phyloP scores from a whole-genome alignment of 2,329 filamentous ascomycete species.

The Aspergillaceae sp. region DNA sequence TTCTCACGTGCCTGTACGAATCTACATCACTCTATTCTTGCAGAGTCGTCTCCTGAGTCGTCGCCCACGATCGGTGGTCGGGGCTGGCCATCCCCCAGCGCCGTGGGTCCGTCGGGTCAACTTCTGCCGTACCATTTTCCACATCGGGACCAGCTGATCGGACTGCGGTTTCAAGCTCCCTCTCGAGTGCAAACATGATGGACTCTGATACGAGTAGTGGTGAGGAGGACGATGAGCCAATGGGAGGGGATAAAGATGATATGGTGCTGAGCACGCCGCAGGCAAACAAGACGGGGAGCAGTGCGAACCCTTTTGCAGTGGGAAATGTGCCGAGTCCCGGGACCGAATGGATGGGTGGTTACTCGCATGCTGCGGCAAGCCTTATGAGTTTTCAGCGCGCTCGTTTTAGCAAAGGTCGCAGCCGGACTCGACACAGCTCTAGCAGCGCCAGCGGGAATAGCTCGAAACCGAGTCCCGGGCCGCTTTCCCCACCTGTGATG shows the following conservation, averaged over 20 bases:
- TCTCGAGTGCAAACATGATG: slow-evolving; percentile 71
- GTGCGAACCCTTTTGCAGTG: slow-evolving; percentile 38
- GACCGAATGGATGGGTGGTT: slow-evolving; percentile 54
- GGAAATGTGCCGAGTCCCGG: slow-evolving; percentile 44
- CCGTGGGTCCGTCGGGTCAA: slow-evolving; percentile 53
- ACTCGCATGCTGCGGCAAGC: slow-evolving; percentile 63
- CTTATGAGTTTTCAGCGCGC: slow-evolving; percentile 69
- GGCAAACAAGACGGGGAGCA: slow-evolving; percentile 49
- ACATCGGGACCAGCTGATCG: slow-evolving; percentile 62
- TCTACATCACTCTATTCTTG: slow-evolving; percentile 88
- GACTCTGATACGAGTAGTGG: slow-evolving; percentile 69
- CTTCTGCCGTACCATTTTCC: slow-evolving; percentile 57
- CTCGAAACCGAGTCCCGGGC: slow-evolving; percentile 60
- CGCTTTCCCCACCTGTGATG: slow-evolving; percentile 65
- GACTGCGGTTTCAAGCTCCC: slow-evolving; percentile 66
- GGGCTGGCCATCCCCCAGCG: slow-evolving; percentile 51
- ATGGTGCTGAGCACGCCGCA: slow-evolving; percentile 70
- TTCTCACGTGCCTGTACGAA: slow-evolving; percentile 91
- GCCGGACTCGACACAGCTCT: slow-evolving; percentile 50
- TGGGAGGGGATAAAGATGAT: slow-evolving; percentile 66
- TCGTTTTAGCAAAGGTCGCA: slow-evolving; percentile 50
- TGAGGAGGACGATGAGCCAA: slow-evolving; percentile 51
- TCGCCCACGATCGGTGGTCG: slow-evolving; percentile 75
- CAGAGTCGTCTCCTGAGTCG: slow-evolving; percentile 81
- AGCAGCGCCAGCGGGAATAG: slow-evolving; percentile 62